phyloP scores from a whole-genome alignment of 352 stramenopile genomes.

The Peronospora destructor region DNA sequence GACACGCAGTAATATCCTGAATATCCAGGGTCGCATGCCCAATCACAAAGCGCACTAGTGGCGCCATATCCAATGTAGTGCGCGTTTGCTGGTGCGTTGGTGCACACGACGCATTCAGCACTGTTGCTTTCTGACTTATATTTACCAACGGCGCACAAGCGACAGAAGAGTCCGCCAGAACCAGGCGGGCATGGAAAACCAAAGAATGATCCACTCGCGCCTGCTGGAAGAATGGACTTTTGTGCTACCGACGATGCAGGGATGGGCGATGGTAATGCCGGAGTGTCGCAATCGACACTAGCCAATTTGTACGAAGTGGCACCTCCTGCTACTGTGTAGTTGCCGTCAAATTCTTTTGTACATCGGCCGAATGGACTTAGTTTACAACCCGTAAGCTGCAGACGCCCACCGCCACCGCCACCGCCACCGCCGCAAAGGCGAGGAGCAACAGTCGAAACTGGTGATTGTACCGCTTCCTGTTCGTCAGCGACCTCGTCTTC shows the following conservation, averaged over 20 bases:
- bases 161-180: slow-evolving; percentile 66
- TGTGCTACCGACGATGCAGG: slow-evolving; percentile 14
- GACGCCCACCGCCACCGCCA: slow-evolving; percentile 49
- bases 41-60: slow-evolving; percentile 50
- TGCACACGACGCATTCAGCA: slow-evolving; percentile 55
- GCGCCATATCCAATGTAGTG: slow-evolving; percentile 52
- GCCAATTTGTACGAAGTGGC: slow-evolving; percentile 29
- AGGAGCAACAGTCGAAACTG: slow-evolving; percentile 19
- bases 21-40: slow-evolving; percentile 73
- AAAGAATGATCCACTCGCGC: slow-evolving; percentile 59
- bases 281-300: slow-evolving; percentile 10
- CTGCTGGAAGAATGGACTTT: slow-evolving; percentile 30
- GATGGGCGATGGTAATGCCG: slow-evolving; percentile 11
- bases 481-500: slow-evolving; percentile 17
- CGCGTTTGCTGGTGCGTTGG: slow-evolving; percentile 56
- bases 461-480: slow-evolving; percentile 21
- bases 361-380: slow-evolving; percentile 57
- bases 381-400: slow-evolving; percentile 68
- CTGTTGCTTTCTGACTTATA: slow-evolving; percentile 79
- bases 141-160: slow-evolving; percentile 46
- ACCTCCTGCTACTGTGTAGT: slow-evolving; percentile 71
- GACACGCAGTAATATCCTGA: slow-evolving; percentile 66
- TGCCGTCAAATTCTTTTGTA: slow-evolving; percentile 63
- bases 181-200: slow-evolving; percentile 73
- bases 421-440: slow-evolving; percentile 62